Percentiles rank a stretch among this genome's conserved stretches.
Evolutionary conservation across 208 protist genomes (phyloP).

Genomic region (Acanthamoeba royreba): DNA sequence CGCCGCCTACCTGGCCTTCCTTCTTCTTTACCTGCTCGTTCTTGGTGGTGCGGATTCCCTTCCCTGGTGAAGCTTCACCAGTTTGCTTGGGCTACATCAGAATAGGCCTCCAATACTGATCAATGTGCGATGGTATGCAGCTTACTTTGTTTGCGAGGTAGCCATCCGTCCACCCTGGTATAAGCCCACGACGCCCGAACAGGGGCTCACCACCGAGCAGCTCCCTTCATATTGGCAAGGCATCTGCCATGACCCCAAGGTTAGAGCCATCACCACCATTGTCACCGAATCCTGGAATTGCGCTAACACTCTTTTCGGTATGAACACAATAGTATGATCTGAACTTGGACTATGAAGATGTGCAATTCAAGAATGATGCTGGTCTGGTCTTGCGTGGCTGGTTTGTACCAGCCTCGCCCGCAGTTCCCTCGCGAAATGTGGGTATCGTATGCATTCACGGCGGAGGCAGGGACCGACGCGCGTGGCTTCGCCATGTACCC

Average conservation of each 20-base stretch:
- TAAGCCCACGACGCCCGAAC: constrained; percentile 76
- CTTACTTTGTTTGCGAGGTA: constrained; percentile 89
- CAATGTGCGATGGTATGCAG: no score
- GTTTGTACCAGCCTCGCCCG: constrained; percentile 78
- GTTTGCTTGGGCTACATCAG: no score
- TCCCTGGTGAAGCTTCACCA: no score
- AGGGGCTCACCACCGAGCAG: constrained; percentile 72
- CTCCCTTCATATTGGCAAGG: constrained; percentile 89
- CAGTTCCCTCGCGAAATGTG: constrained; percentile 39
- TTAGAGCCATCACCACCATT: neutral
- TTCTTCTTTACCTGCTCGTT: neutral
- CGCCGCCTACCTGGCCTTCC: neutral
- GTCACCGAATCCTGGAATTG: no score
- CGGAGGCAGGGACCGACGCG: constrained; percentile 85
- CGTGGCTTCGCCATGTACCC: constrained; percentile 87
- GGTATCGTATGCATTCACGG: constrained; percentile 89
- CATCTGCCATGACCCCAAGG: constrained; percentile 83
- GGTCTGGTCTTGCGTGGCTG: constrained; percentile 83
- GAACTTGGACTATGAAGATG: constrained; percentile 82
- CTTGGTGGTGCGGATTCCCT: constrained; percentile 8
- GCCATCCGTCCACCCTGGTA: constrained; percentile 88
- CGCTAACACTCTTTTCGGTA: neutral
- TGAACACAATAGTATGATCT: constrained; percentile 71
- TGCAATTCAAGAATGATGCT: constrained; percentile 81
- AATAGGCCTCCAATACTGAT: no score